These are phyloP conservation scores for Angomonas deanei DNA, from an alignment of 208 protist species.

Conservation along the genomic window DNA sequence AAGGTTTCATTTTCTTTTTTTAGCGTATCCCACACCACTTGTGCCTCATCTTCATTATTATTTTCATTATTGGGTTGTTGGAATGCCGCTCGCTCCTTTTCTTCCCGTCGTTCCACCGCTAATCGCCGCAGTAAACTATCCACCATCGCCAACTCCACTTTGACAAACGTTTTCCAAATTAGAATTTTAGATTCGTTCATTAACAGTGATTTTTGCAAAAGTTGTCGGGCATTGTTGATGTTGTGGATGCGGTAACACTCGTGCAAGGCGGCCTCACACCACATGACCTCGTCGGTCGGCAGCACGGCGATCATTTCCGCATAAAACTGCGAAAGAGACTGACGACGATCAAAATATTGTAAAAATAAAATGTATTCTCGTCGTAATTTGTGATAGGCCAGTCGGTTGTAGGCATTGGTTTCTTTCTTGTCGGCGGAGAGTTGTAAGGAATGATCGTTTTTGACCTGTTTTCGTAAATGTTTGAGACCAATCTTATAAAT, in stretches of 20 bases:
- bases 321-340: constrained; percentile 65
- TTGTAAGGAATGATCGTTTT: constrained; percentile 51
- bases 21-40: constrained; percentile 26
- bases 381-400: not conserved
- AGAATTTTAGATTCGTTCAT: constrained; percentile 39
- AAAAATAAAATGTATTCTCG: constrained; percentile 35
- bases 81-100: not conserved
- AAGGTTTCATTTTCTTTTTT: constrained; percentile 54
- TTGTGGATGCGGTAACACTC: constrained; percentile 54
- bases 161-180: constrained; percentile 66
- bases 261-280: constrained; percentile 76
- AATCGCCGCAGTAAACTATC: constrained; percentile 41
- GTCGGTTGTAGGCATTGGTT: not conserved
- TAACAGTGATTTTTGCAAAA: constrained; percentile 74
- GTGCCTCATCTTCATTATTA: constrained; percentile 8
- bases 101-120: constrained; percentile 27
- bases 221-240: constrained; percentile 63
- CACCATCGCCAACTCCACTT: constrained; percentile 72
- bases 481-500: constrained; percentile 81
- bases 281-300: constrained; percentile 58
- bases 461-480: constrained; percentile 44
- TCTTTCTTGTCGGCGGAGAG: constrained; percentile 22
- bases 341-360: constrained; percentile 45
- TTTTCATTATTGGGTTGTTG: constrained; percentile 8
- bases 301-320: constrained; percentile 64